Evolutionary conservation across 2,329 filamentous ascomycete genomes (phyloP).

Genomic region (Penicillium psychrosexuale): DNA sequence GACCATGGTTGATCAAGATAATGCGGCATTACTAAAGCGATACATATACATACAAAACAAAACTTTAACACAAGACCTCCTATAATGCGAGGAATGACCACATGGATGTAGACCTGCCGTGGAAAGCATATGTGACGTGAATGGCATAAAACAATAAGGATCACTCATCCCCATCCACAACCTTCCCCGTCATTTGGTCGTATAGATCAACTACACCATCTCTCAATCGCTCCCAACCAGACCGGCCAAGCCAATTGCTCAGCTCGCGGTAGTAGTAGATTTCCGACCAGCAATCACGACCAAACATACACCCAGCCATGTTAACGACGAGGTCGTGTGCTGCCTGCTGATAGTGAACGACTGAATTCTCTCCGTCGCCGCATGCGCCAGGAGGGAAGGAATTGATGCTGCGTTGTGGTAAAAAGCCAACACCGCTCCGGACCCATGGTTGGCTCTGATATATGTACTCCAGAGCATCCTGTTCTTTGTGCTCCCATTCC

Average conservation of each 20-base stretch:
- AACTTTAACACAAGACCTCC: neutral
- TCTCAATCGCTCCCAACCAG: slow-evolving; percentile 66
- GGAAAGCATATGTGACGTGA: neutral
- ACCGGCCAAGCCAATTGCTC: slow-evolving; percentile 85
- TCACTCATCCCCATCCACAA: neutral
- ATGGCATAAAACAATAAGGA: neutral
- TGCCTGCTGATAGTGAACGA: slow-evolving; percentile 79
- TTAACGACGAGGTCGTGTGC: slow-evolving; percentile 94
- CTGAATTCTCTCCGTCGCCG: slow-evolving; percentile 57
- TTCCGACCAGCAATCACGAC: slow-evolving; percentile 94
- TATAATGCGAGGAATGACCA: neutral
- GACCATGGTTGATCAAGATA: neutral
- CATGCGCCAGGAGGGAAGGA: slow-evolving; percentile 90
- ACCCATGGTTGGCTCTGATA: slow-evolving; percentile 93
- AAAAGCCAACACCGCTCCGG: slow-evolving; percentile 79
- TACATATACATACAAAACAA: slow-evolving; percentile 5
- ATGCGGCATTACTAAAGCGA: neutral
- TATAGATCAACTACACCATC: slow-evolving; percentile 26
- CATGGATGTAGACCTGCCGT: neutral
- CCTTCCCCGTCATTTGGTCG: slow-evolving; percentile 21
- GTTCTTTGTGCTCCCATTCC: slow-evolving; percentile 99
- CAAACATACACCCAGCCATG: slow-evolving; percentile 98
- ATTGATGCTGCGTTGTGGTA: slow-evolving; percentile 89
- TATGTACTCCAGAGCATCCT: slow-evolving; percentile 89
- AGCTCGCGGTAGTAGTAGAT: slow-evolving; percentile 94